Base-by-base conservation (phyloP, 306 rosid species). In the Astragalus glycyphyllos region DNA sequence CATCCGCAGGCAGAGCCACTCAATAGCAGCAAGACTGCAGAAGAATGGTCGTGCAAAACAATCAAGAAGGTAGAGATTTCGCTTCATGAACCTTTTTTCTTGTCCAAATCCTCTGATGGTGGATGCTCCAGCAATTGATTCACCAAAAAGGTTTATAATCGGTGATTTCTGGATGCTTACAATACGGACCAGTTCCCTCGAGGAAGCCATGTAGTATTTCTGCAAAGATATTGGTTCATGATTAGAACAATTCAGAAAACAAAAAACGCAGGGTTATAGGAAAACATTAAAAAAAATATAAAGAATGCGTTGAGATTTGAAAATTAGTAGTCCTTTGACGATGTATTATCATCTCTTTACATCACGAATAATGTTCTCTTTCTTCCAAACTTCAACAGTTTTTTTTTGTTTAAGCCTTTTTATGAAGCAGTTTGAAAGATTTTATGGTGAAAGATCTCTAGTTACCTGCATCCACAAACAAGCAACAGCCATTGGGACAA, bases 141-240 rank as follows among this genome's bases (percentile, higher is more conserved):
- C 99, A 16, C 92, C 97, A 79, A 94, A 94, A 58, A 91, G 96
- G 85, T 94, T 74, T 71, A 94, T 89, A 40, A 94, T 76, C 58
- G 99, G 99, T 82, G 99, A 94, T 80, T 94, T 94, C 83, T 91
- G 99, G 69, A 94, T 94, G 87, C 99, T 94, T 41, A 94, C 96
- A 66, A 94, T 94, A 40, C 99, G 97, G 55, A 94, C 99, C 75
- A 94, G 82, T 79, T 94, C 99, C 80, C 99, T 91, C 37, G 99
- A 94, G 57, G 99, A 94, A 77, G 99, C 87, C 99, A 94, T 94
- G 86, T 94, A 94, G 87, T 94, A 94, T 87, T 94, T 94, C 99
- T 94, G 82, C 81, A 78, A 49, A 2, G 5, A 35, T 56, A 65
- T 79, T 55, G 29, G 64, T 68, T 68, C 69, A 46, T 71, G 10